These are phyloP conservation scores for Mucor sp. DNA, from an alignment of 371 early-diverging fungal genomes.

Conservation along the genomic window DNA sequence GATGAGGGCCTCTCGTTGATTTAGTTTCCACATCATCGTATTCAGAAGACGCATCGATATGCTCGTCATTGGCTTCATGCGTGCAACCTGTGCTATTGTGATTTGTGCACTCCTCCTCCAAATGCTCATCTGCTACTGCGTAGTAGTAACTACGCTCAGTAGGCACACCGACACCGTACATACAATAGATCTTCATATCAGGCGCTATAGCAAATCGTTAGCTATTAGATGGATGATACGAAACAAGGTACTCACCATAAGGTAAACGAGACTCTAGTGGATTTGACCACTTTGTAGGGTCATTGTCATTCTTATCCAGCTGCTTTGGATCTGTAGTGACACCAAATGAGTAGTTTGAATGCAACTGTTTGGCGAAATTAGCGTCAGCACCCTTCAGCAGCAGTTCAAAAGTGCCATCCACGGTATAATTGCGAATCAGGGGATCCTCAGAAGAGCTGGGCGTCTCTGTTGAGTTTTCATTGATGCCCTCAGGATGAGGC, in stretches of 20 bases:
- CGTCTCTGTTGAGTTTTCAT: conserved; percentile 17
- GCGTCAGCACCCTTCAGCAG: conserved; percentile 53
- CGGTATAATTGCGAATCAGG: conserved; percentile 49
- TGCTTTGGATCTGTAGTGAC: conserved; percentile 59
- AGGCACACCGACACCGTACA: conserved; percentile 81
- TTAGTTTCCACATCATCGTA: background rate
- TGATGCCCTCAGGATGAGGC: conserved; percentile 18
- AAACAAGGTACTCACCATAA: conserved; percentile 54
- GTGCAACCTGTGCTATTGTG: conserved; percentile 5
- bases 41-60: background rate
- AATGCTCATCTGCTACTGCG: conserved; percentile 17
- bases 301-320: conserved; percentile 48
- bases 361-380: conserved; percentile 55
- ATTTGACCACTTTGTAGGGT: conserved; percentile 82
- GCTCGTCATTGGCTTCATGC: background rate
- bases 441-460: conserved; percentile 13
- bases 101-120: conserved; percentile 5
- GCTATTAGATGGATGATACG: no score
- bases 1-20: background rate
- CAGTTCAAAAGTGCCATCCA: conserved; percentile 57
- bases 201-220: conserved; percentile 39
- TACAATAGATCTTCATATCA: conserved; percentile 77
- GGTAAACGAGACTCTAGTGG: conserved; percentile 86
- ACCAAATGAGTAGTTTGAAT: conserved; percentile 68
- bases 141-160: conserved; percentile 88